Evolutionary conservation across 148 eudicot species (phyloP).

Genomic region (Chenopodium formosanum): DNA sequence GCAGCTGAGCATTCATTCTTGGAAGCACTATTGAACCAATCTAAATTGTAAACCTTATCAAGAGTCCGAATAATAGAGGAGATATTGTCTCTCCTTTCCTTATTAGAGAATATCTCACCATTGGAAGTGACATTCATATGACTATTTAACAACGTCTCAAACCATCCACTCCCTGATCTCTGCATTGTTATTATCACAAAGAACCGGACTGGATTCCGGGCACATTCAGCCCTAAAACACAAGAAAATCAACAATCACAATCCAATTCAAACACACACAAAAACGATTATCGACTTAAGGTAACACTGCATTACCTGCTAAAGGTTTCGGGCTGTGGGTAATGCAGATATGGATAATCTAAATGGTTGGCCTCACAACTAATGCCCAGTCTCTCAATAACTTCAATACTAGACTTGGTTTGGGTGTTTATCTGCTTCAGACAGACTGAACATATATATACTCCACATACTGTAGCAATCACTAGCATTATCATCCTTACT

Average conservation of each 20-base stretch:
- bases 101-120: constrained; percentile 76
- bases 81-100: constrained; percentile 64
- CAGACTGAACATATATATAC: constrained; percentile 76
- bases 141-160: constrained; percentile 87
- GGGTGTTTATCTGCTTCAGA: constrained; percentile 53
- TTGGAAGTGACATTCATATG: constrained; percentile 88
- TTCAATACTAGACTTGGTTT: constrained; percentile 38
- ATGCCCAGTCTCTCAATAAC: constrained; percentile 40
- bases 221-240: constrained; percentile 73
- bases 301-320: constrained; percentile 44
- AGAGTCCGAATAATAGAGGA: constrained; percentile 60
- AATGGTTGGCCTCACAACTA: constrained; percentile 24
- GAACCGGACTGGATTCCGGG: constrained; percentile 67
- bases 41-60: constrained; percentile 86
- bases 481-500: constrained; percentile 55
- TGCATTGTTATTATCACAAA: constrained; percentile 89
- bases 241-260: constrained; percentile 4
- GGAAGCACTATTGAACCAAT: constrained; percentile 85
- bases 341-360: constrained; percentile 49
- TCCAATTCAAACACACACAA: not conserved
- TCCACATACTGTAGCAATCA: constrained; percentile 60
- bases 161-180: constrained; percentile 98
- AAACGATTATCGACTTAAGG: not conserved
- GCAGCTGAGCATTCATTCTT: constrained; percentile 95
- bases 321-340: constrained; percentile 79